Percentiles rank a stretch among this genome's conserved stretches.
phyloP scores from a whole-genome alignment of 208 protist genomes.

The Trypanosoma mega region DNA sequence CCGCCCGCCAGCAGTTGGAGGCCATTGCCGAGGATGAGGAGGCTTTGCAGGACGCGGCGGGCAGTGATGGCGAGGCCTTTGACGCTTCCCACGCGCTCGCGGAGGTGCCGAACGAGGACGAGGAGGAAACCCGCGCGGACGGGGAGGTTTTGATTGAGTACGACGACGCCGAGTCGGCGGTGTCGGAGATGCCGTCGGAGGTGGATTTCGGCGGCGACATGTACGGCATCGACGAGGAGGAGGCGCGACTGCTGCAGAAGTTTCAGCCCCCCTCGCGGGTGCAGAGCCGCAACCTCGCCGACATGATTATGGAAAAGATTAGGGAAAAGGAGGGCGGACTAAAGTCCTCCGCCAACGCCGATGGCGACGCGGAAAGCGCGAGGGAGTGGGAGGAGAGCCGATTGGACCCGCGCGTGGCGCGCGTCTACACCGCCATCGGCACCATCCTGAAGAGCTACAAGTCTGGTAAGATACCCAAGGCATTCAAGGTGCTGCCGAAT shows the following conservation, averaged over 20 bases:
- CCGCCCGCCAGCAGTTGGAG: conserved; percentile 72
- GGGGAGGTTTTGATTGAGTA: conserved; percentile 71
- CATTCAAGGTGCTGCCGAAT: conserved; percentile 98
- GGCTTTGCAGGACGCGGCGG: neutral
- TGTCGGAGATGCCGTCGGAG: conserved; percentile 81
- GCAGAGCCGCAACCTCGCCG: conserved; percentile 87
- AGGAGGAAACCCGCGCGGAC: conserved; percentile 47
- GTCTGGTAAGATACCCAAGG: conserved; percentile 98
- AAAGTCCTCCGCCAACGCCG: conserved; percentile 8
- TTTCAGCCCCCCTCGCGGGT: conserved; percentile 83
- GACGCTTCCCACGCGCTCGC: conserved; percentile 12
- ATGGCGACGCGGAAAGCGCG: conserved; percentile 9
- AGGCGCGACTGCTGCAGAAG: conserved; percentile 83
- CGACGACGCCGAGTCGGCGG: conserved; percentile 68
- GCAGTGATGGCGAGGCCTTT: conserved; percentile 10
- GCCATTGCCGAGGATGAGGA: conserved; percentile 45
- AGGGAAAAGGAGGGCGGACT: conserved; percentile 71
- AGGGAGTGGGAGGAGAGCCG: conserved; percentile 21
- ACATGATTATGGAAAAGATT: conserved; percentile 93
- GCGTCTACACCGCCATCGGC: conserved; percentile 94
- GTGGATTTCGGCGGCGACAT: conserved; percentile 55
- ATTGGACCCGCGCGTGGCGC: conserved; percentile 84
- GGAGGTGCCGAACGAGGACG: conserved; percentile 26
- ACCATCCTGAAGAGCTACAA: conserved; percentile 94
- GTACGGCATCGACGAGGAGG: conserved; percentile 90